A percentile compares a stretch with the other conserved stretches of the same genome.
phyloP scores from a whole-genome alignment of 306 rosid species.

The Trifolium pratense region DNA sequence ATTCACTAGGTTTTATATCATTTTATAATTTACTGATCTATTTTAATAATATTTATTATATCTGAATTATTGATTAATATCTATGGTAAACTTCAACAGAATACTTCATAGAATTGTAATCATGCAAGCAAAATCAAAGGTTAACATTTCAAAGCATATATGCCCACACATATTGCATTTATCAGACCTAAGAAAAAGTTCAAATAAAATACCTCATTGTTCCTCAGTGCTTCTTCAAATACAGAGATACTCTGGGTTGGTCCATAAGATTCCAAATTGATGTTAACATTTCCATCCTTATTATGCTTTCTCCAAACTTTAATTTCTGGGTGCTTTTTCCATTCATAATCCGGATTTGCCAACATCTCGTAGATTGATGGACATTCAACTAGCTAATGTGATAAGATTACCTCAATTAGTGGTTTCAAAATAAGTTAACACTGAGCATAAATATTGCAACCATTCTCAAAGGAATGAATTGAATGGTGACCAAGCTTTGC shows the following conservation, averaged over 20 bases:
- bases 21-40: slow-evolving; percentile 5
- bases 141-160: slow-evolving; percentile 37
- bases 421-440: slow-evolving; percentile 38
- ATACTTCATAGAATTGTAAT: slow-evolving; percentile 9
- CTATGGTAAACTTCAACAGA: slow-evolving; percentile 16
- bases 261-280: slow-evolving; percentile 73
- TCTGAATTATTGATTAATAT: slow-evolving; percentile 18
- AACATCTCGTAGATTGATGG: slow-evolving; percentile 96
- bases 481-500: slow-evolving; percentile 31
- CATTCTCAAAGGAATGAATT: slow-evolving; percentile 25
- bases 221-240: slow-evolving; percentile 75
- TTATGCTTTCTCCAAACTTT: slow-evolving; percentile 76
- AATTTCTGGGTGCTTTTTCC: slow-evolving; percentile 80
- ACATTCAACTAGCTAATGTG: slow-evolving; percentile 81
- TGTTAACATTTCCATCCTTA: slow-evolving; percentile 53
- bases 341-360: slow-evolving; percentile 75
- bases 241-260: slow-evolving; percentile 54
- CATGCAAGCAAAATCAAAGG: slow-evolving; percentile 14
- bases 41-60: slow-evolving; percentile 1
- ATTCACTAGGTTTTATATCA: not conserved
- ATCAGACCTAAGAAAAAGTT: slow-evolving; percentile 25
- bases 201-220: slow-evolving; percentile 66
- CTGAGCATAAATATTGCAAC: slow-evolving; percentile 28
- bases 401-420: slow-evolving; percentile 37
- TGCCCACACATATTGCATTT: slow-evolving; percentile 21